Evolutionary conservation across 2,329 filamentous ascomycete genomes (phyloP).

Genomic region (Colletotrichum abscissum): DNA sequence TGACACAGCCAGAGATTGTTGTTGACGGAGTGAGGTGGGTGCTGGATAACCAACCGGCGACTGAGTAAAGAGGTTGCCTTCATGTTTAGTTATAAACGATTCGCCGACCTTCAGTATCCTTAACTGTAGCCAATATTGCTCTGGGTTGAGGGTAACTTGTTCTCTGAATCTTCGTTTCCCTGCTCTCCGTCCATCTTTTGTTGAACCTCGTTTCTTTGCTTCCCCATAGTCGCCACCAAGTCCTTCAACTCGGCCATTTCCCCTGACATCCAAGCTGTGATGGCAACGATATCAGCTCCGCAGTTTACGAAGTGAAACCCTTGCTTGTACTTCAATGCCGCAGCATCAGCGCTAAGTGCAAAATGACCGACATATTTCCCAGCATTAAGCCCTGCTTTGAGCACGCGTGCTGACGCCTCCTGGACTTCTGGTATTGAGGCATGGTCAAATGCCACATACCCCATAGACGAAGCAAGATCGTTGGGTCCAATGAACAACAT

Average conservation of each 20-base stretch:
- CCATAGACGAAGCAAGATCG: conserved; percentile 49
- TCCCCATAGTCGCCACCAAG: conserved; percentile 29
- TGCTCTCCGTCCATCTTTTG: background rate
- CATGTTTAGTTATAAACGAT: background rate
- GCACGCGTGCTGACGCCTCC: conserved; percentile 40
- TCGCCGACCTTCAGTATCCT: background rate
- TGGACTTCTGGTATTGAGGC: conserved; percentile 45
- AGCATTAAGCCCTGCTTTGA: conserved; percentile 43
- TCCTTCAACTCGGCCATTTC: conserved; percentile 44
- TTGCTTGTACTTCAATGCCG: conserved; percentile 41
- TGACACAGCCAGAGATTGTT: conserved; percentile 19
- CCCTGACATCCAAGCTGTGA: conserved; percentile 47
- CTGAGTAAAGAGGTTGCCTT: no score
- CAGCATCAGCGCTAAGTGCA: conserved; percentile 44
- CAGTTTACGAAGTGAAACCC: conserved; percentile 51
- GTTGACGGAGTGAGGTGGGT: conserved; percentile 18
- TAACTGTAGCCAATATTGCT: background rate
- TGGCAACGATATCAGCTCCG: conserved; percentile 49
- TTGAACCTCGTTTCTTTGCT: background rate
- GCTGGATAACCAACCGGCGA: background rate
- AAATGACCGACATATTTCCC: conserved; percentile 49
- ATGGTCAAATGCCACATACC: conserved; percentile 46
- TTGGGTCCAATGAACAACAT: conserved; percentile 59
- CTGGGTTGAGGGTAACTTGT: background rate
- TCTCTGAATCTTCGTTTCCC: background rate